phyloP scores from a whole-genome alignment of 345 rosid genomes.

The Combretum micranthum region DNA sequence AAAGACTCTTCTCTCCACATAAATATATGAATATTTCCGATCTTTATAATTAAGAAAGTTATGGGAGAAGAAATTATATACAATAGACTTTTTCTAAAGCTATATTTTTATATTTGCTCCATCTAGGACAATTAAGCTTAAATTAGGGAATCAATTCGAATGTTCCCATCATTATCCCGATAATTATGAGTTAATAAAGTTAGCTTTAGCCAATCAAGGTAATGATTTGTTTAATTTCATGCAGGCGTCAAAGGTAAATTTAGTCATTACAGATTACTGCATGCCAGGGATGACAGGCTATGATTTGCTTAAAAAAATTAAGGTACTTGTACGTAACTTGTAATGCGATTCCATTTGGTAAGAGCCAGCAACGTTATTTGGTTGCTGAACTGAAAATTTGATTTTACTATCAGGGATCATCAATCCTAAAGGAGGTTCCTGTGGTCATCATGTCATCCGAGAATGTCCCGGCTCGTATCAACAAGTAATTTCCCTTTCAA shows the following conservation, averaged over 20 bases:
- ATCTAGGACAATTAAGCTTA: no score
- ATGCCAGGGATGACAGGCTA: conserved; percentile 97
- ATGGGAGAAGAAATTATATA: no score
- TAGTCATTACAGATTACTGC: conserved; percentile 82
- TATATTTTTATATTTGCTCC: no score
- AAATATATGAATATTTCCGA: not conserved
- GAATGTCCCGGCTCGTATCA: conserved; percentile 62
- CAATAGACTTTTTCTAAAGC: no score
- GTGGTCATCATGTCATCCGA: conserved; percentile 88
- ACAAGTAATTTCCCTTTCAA: conserved; percentile 32
- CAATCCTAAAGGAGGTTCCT: conserved; percentile 60
- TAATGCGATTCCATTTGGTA: not conserved
- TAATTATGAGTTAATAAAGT: not conserved
- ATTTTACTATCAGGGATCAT: conserved; percentile 49
- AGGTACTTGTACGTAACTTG: conserved; percentile 30
- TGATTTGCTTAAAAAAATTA: conserved; percentile 72
- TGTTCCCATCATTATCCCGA: no score
- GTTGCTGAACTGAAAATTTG: not conserved
- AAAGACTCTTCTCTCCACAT: not conserved
- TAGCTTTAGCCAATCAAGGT: not conserved
- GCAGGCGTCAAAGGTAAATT: conserved; percentile 57
- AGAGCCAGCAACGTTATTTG: not conserved
- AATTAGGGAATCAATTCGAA: no score
- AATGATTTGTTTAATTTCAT: not conserved
- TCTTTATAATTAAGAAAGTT: no score